phyloP scores from a whole-genome alignment of 768 basidiomycete species.

The Clitopilus passeckerianus region DNA sequence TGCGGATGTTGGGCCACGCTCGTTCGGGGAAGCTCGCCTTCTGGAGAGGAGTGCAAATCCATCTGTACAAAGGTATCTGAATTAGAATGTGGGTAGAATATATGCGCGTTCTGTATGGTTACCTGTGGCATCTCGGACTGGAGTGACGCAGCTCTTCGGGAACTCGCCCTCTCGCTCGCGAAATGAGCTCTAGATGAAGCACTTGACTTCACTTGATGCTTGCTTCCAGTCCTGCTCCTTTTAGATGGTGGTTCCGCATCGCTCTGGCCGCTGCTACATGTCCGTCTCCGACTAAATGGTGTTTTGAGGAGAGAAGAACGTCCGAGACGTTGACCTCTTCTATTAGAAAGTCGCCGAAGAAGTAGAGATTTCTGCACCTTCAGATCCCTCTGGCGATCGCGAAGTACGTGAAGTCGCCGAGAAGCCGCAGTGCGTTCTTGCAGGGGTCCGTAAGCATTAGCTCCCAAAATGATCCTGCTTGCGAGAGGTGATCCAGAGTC shows the following conservation, averaged over 20 bases:
- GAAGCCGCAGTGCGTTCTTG: background rate
- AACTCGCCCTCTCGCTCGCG: constrained; percentile 5
- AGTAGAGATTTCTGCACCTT: background rate
- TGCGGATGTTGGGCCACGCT: constrained; percentile 5
- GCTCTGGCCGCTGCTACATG: background rate
- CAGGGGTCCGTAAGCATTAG: background rate
- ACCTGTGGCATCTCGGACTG: background rate
- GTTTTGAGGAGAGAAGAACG: background rate
- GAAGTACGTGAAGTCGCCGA: background rate
- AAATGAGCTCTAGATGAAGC: background rate
- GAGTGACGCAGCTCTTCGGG: constrained; percentile 7
- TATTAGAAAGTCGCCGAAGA: background rate
- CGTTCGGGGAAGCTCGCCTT: background rate
- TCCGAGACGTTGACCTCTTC: background rate
- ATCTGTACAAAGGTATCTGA: background rate
- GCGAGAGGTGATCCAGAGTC: background rate
- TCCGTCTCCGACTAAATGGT: background rate
- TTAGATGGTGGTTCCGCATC: background rate
- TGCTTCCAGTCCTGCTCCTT: background rate
- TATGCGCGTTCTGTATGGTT: background rate
- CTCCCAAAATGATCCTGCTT: background rate
- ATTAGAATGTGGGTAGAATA: background rate
- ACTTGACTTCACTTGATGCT: background rate
- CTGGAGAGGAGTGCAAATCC: background rate
- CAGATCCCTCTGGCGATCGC: background rate